These are phyloP conservation scores for Rachicladosporium sp. DNA, from an alignment of 2,329 filamentous ascomycete species.

Conservation along the genomic window DNA sequence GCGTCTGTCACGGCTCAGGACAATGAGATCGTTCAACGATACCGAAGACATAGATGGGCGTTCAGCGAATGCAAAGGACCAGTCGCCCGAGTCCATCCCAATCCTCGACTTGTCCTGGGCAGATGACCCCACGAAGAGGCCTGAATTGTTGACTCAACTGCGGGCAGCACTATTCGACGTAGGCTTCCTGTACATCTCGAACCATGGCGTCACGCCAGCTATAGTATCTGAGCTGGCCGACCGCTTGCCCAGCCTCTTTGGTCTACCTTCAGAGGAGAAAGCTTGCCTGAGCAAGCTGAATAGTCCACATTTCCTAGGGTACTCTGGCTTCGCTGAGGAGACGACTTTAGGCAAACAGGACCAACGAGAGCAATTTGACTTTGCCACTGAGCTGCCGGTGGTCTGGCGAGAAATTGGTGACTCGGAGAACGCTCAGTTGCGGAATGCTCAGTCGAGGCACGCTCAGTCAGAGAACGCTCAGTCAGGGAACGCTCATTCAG, in stretches of 20 bases:
- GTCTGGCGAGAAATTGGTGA: slow-evolving; percentile 42
- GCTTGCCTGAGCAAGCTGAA: slow-evolving; percentile 30
- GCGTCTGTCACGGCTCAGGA: too few relatives aligned
- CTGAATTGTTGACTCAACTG: slow-evolving; percentile 30
- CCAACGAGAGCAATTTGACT: slow-evolving; percentile 47
- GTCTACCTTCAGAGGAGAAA: slow-evolving; percentile 28
- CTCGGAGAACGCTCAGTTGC: slow-evolving; percentile 45
- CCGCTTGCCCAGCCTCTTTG: slow-evolving; percentile 34
- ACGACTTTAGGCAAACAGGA: slow-evolving; percentile 42
- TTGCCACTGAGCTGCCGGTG: slow-evolving; percentile 41
- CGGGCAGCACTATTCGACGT: slow-evolving; percentile 37
- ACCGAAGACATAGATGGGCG: too few relatives aligned
- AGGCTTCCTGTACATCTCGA: slow-evolving; percentile 42
- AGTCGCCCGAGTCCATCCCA: slow-evolving; percentile 35
- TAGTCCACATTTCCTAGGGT: slow-evolving; percentile 50
- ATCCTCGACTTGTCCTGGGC: slow-evolving; percentile 38
- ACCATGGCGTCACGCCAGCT: slow-evolving; percentile 33
- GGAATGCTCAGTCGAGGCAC: slow-evolving; percentile 22
- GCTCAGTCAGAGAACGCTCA: too few relatives aligned
- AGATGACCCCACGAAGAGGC: slow-evolving; percentile 23
- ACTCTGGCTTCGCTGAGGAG: slow-evolving; percentile 44
- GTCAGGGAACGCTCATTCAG: too few relatives aligned
- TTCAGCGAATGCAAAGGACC: too few relatives aligned
- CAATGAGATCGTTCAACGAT: too few relatives aligned
- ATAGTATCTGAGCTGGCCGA: slow-evolving; percentile 28